Base-by-base conservation (phyloP, 371 early-diverging fungal genomes). In the Lichtheimia corymbifera region DNA sequence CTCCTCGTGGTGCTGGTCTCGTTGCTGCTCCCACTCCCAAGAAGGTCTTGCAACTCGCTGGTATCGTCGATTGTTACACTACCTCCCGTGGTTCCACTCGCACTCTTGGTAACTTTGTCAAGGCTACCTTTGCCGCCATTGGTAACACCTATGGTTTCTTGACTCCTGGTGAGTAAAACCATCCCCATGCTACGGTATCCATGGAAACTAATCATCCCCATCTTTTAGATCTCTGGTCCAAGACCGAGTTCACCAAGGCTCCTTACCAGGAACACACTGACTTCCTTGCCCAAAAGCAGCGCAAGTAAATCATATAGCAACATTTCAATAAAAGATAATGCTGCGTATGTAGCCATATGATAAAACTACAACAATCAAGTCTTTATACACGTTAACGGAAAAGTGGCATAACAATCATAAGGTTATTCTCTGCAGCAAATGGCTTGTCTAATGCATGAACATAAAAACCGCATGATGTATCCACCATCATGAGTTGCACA, bases 1-100 rank as follows among this genome's bases (percentile, higher is more conserved):
- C 98, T 71, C 97, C 98, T 72, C 95, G 96, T 79, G 99, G 99
- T 91, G 95, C 98, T 76, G 97, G 98, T 72, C 90, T 98, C 66
- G 93, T 96, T 67, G 97, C 96, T 68, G 95, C 95, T 65, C 94
- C 95, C 43, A 90, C 92, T 68, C 93, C 94, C 82, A 97, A 97
- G 92, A 95, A 93, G 87, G 90, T 99, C 67, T 89, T 97, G 72
- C 86, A 94, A 83, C 86, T 98, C 64, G 99, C 98, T 68, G 98
- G 99, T 87, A 90, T 98, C 79, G 84, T 90, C 71, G 99, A 99
- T 83, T 91, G 93, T 83, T 99, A 95, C 89, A 96, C 97, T 75
- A 85, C 91, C 63, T 84, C 96, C 70, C 83, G 90, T 61, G 99
- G 99, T 66, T 86, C 90, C 58, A 90, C 91, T 78, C 86, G 86